Base-by-base conservation (phyloP, 1,284 basidiomycete species). In the Trametes pubescens region DNA sequence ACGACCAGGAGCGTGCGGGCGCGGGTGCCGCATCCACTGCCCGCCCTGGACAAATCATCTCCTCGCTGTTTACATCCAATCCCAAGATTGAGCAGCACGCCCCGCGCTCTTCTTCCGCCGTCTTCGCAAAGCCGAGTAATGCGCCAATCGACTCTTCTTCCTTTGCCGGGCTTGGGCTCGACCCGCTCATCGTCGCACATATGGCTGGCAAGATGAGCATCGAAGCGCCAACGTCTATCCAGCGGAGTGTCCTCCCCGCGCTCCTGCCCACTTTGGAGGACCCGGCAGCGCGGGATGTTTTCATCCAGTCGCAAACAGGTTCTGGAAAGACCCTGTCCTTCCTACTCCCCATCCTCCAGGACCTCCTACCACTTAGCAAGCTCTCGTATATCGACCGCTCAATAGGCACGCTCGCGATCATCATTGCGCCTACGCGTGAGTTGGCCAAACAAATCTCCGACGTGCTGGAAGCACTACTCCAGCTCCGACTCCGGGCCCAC, bases 241-340 rank as follows among this genome's bases (percentile, higher is more conserved):
- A 99, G 78, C 86, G 92, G 65, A 87, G 90, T 10, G 87, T 92
- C 1, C 81, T 99, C 21, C 90, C 94, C 5, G 82, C 88, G 46
- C 84, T 98, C 51, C 81, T 96, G 1, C 79, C 81, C 13, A 64
- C 78, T 2, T 76, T 82, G 0, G 71, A 78, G 51, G 79, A 79
- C 38, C 78, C 78, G 55, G 71, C 74, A 22, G 78, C 78, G 29
- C 84, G 92, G 61, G 98, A 99, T 77, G 87, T 95, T 16, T 96
- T 99, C 75, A 93, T 99, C 59, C 96, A 99, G 75, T 94, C 95
- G 5, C 97, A 99, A 76, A 99, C 98, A 0, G 98, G 98, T 64
- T 99, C 96, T 0, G 98, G 98, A 71, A 99, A 99, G 80, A 99
- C 97, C 0, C 82, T 99, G 24, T 88, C 97, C 3, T 99, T 94